Conservation (phyloP, 225 moss, liverwort and hornwort genomes). For the Polytrichum commune region DNA sequence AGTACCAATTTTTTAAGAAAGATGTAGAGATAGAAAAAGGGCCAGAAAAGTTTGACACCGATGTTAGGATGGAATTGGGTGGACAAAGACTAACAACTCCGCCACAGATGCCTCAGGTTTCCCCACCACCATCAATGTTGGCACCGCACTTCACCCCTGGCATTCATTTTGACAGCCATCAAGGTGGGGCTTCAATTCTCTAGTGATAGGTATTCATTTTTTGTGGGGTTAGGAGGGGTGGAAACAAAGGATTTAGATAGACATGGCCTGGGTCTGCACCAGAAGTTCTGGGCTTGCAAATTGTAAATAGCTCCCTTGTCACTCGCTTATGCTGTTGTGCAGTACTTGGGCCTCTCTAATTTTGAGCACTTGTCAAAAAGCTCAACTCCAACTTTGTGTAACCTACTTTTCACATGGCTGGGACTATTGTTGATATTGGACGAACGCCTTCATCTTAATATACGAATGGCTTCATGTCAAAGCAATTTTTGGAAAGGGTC, state of each 20-base stretch:
- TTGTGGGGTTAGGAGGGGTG: conserved; percentile 19
- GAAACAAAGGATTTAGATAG: conserved; percentile 10
- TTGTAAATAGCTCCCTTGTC: conserved; percentile 47
- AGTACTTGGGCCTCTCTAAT: conserved; percentile 33
- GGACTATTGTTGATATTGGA: no score
- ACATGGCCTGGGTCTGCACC: conserved; percentile 20
- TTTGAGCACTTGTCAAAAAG: conserved; percentile 13
- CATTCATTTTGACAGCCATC: conserved; percentile 55
- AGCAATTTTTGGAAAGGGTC: no score
- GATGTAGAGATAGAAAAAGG: conserved; percentile 20
- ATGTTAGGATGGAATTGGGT: conserved; percentile 37
- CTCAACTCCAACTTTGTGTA: not conserved
- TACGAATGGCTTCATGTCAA: no score
- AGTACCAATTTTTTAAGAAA: conserved; percentile 43
- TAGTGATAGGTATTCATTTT: conserved; percentile 20
- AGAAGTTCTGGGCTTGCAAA: conserved; percentile 26
- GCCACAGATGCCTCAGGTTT: conserved; percentile 11
- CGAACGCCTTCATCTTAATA: no score
- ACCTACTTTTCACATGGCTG: no score
- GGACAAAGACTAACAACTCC: conserved; percentile 24
- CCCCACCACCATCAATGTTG: conserved; percentile 10
- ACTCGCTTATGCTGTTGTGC: conserved; percentile 17
- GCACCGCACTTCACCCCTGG: conserved; percentile 34
- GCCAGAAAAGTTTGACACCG: conserved; percentile 19
- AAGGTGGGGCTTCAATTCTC: conserved; percentile 10